Conservation (phyloP, 208 protist genomes). For the Acanthamoeba divionensis region DNA sequence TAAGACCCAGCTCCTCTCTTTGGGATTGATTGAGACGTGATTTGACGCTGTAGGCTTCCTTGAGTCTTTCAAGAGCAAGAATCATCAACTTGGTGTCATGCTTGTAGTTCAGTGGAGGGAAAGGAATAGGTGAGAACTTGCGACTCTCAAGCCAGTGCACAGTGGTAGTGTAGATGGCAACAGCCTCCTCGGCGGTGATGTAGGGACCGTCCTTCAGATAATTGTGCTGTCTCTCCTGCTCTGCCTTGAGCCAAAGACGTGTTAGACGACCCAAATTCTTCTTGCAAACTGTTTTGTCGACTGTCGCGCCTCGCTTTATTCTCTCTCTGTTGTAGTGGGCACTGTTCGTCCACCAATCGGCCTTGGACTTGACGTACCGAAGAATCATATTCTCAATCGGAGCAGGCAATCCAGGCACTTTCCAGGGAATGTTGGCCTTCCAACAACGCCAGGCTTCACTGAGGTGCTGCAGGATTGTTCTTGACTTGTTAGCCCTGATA, state of each 20-base stretch:
- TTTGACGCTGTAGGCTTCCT: conserved; percentile 98
- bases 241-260: conserved; percentile 99
- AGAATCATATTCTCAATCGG: conserved; percentile 98
- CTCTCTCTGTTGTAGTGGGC: conserved; percentile 98
- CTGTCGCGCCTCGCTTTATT: conserved; percentile 96
- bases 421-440: conserved; percentile 99
- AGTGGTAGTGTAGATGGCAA: conserved; percentile 98
- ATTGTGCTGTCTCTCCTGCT: conserved; percentile 95
- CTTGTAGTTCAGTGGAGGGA: conserved; percentile 98
- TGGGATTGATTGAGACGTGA: conserved; percentile 96
- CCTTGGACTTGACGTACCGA: conserved; percentile 99
- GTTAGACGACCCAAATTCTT: conserved; percentile 99
- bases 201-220: conserved; percentile 99
- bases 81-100: conserved; percentile 99
- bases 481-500: conserved; percentile 94
- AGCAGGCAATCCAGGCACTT: conserved; percentile 95
- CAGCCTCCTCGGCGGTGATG: conserved; percentile 94
- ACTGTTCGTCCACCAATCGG: conserved; percentile 99
- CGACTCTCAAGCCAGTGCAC: conserved; percentile 99
- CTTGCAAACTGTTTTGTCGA: conserved; percentile 99
- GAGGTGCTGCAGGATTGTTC: conserved; percentile 98
- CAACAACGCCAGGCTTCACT: conserved; percentile 97
- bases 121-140: conserved; percentile 99
- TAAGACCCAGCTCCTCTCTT: conserved; percentile 98
- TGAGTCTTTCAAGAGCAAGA: conserved; percentile 98